Base-by-base conservation (phyloP, 768 basidiomycete genomes). In the Termitomyces sp. region DNA sequence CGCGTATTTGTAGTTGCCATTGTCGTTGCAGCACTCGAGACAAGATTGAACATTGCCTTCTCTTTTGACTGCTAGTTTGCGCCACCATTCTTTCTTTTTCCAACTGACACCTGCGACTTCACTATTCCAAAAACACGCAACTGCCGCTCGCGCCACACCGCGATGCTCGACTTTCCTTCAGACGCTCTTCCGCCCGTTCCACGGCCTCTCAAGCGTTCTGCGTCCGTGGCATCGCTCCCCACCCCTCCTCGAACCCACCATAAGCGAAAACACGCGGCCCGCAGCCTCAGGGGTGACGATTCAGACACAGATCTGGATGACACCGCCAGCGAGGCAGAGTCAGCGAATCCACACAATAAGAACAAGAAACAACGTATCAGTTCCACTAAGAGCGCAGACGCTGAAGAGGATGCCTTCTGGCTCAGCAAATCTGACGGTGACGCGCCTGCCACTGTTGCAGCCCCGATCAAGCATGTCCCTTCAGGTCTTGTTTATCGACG, bases 201-300 rank as follows among this genome's bases (percentile, higher is more conserved):
- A 40, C 76, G 73, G 42, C 72, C 76, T 16, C 72, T 85, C 49
- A 86, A 86, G 69, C 83, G 85, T 22, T 84, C 84, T 18, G 82
- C 85, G 26, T 88, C 86, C 18, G 76, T 77, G 43, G 82, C 80
- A 32, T 84, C 84, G 4, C 75, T 88, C 24, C 86, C 85, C 38
- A 88, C 87, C 0, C 87, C 86, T 22, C 87, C 87, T 0, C 72
- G 81, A 30, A 87, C 85, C 8, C 76, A 72, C 50, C 75, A 80
- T 57, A 84, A 78, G 60, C 76, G 75, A 20, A 77, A 75, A 57
- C 70, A 78, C 56, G 75, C 74, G 40, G 66, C 26, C 7, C 43
- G 55, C 8, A 49, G 53, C 20, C 72, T 7, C 76, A 78, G 22
- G 68, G 75, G 49, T 71, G 70, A 75, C 35, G 77, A 78, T 42